Base-by-base conservation (phyloP, 2,329 filamentous ascomycete species). In the Talaromyces sp. region DNA sequence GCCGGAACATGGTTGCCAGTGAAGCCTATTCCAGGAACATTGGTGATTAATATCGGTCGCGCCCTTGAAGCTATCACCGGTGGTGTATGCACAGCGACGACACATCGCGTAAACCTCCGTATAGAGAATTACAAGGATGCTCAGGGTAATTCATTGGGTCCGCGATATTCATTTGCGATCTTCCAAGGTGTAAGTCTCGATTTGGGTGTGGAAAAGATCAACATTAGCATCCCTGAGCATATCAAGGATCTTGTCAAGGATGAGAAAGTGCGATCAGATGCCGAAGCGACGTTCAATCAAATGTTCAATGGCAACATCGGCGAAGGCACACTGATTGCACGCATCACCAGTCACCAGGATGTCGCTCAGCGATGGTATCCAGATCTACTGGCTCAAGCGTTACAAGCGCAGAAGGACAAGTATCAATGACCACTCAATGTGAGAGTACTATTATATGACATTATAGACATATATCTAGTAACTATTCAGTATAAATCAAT, bases 11-110 rank as follows among this genome's bases (percentile, higher is more conserved):
- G 81, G 82, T 74, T 84, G 25, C 71, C 79, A 19, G 81, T 79
- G 5, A 72, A 75, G 25, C 81, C 82, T 1, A 72, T 83, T 4
- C 75, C 76, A 0, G 78, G 77, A 0, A 80, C 81, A 0, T 74
- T 83, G n/a, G 81, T 83, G 0, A 79, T 84, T 65, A 83, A 83
- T 63, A 82, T 84, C 31, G 82, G 80, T 0, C 73, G 75, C 15
- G 73, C 75, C 1, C 69, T 78, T 10, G 76, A 78, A 62, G 75
- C 75, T 1, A 67, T 78, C 8, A 78, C 76, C 0, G 70, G 73
- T 3, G 76, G 76, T 2, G 70, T 78, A 2, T 78, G 76, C 61
- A 75, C 71, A 1, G 76, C 76, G 6, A 77, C 76, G 1, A 78
- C 76, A 2, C 76, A 78, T 62, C 74, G 75, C 6, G 76, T 77